These are phyloP conservation scores for Agrocybe chaxingu DNA, from an alignment of 768 basidiomycete species.

Conservation along the genomic window DNA sequence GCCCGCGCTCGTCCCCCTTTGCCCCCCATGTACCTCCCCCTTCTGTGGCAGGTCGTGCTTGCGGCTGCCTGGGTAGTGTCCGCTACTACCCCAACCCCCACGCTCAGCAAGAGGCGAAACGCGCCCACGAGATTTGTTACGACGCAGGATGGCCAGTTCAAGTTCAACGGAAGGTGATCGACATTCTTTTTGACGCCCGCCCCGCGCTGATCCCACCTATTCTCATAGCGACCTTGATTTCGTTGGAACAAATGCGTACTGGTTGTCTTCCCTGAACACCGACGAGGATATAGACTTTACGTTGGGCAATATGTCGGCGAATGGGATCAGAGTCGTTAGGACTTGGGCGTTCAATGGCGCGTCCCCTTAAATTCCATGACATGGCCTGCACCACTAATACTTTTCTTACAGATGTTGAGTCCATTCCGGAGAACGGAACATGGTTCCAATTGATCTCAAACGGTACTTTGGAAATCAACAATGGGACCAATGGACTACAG, in stretches of 20 bases:
- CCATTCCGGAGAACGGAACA: slow-evolving; percentile 52
- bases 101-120: slow-evolving; percentile 23
- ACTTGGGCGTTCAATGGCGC: slow-evolving; percentile 73
- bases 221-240: slow-evolving; percentile 23
- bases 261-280: slow-evolving; percentile 53
- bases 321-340: slow-evolving; percentile 57
- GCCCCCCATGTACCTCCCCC: slow-evolving; percentile 29
- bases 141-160: slow-evolving; percentile 41
- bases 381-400: background rate
- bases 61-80: slow-evolving; percentile 28
- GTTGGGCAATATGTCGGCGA: slow-evolving; percentile 52
- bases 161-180: slow-evolving; percentile 50
- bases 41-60: slow-evolving; percentile 26
- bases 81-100: slow-evolving; percentile 29
- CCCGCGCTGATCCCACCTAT: slow-evolving; percentile 5
- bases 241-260: slow-evolving; percentile 62
- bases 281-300: slow-evolving; percentile 56
- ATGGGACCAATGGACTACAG: slow-evolving; percentile 59
- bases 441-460: slow-evolving; percentile 64
- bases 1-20: slow-evolving; percentile 17
- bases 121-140: slow-evolving; percentile 40
- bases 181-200: background rate
- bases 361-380: slow-evolving; percentile 6
- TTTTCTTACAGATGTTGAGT: slow-evolving; percentile 39
- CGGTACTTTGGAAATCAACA: slow-evolving; percentile 52